These are phyloP conservation scores for Coelastrella sp. DNA, from an alignment of 139 green algal species.

Conservation along the genomic window DNA sequence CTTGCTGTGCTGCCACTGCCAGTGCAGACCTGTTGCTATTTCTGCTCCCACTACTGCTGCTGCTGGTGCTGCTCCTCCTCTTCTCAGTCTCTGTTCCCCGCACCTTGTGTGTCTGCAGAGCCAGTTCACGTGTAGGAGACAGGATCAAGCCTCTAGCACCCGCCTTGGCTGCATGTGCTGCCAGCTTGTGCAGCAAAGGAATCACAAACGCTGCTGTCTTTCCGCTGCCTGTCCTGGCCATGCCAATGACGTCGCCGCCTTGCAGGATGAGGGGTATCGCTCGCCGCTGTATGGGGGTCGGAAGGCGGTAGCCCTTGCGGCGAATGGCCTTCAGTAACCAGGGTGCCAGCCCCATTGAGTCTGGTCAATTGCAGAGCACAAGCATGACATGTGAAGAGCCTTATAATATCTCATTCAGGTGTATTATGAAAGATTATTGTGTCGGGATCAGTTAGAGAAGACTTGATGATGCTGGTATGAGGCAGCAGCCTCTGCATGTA, in stretches of 20 bases:
- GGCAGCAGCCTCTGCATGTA: too few relatives aligned
- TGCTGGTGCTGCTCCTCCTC: neutral
- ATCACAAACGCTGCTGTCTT: constrained; percentile 98
- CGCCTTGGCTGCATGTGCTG: constrained; percentile 78
- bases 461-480: too few relatives aligned
- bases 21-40: neutral
- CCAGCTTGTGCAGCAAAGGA: constrained; percentile 87
- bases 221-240: constrained; percentile 95
- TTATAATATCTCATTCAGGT: too few relatives aligned
- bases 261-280: constrained; percentile 87
- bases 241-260: constrained; percentile 89
- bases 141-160: constrained; percentile 91
- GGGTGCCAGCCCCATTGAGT: constrained; percentile 84
- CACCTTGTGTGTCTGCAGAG: constrained; percentile 90
- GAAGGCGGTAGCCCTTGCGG: constrained; percentile 93
- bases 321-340: constrained; percentile 85
- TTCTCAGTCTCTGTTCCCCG: neutral
- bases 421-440: too few relatives aligned
- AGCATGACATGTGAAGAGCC: too few relatives aligned
- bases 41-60: neutral
- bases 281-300: constrained; percentile 96
- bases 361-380: constrained; percentile 58
- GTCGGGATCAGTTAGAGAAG: too few relatives aligned
- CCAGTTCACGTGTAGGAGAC: constrained; percentile 88
- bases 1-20: too few relatives aligned